Conservation (phyloP, 1,139 yeast genomes). For the Wickerhamiella pararugosa region DNA sequence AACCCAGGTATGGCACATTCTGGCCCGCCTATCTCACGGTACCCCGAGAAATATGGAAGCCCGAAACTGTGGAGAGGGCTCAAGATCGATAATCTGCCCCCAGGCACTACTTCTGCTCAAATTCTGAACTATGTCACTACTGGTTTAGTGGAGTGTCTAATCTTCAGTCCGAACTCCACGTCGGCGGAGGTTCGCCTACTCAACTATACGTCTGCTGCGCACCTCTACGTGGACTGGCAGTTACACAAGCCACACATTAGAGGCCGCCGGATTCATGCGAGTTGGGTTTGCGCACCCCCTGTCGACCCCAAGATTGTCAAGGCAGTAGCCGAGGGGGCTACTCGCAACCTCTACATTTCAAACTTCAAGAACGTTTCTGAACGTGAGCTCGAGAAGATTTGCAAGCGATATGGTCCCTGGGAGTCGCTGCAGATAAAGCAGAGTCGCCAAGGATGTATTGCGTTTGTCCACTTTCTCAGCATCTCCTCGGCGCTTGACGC, state of each 20-base stretch:
- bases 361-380: conserved; percentile 48
- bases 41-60: neutral
- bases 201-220: conserved; percentile 30
- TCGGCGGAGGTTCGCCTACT: conserved; percentile 34
- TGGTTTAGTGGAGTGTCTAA: conserved; percentile 69
- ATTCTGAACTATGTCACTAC: conserved; percentile 79
- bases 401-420: conserved; percentile 61
- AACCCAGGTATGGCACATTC: too few species aligned
- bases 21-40: too few species aligned
- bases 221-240: conserved; percentile 39
- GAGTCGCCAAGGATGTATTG: conserved; percentile 58
- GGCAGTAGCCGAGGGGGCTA: conserved; percentile 78
- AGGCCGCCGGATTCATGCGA: conserved; percentile 36
- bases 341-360: conserved; percentile 80
- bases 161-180: conserved; percentile 36
- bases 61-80: conserved; percentile 45
- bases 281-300: conserved; percentile 56
- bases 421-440: conserved; percentile 51
- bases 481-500: conserved; percentile 76
- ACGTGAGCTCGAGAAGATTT: conserved; percentile 47
- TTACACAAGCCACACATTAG: conserved; percentile 30
- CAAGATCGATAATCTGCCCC: conserved; percentile 77
- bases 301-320: conserved; percentile 54
- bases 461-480: conserved; percentile 65
- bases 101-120: conserved; percentile 67